Evolutionary conservation across 108 stramenopile genomes (phyloP).

Genomic region (Skeletonema marinoi): DNA sequence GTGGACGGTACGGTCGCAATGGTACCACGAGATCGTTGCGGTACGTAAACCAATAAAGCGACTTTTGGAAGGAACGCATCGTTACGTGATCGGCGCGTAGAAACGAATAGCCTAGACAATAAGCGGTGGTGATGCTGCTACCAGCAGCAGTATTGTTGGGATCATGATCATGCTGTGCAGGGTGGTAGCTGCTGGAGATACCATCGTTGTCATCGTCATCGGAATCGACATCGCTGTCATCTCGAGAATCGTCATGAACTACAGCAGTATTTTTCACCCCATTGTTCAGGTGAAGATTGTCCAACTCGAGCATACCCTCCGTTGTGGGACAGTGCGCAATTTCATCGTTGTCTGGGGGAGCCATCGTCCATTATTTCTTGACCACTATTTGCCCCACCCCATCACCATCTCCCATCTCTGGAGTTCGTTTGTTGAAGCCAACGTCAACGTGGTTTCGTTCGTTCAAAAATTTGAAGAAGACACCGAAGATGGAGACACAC

Average conservation of each 20-base stretch:
- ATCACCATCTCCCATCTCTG: too few relatives aligned
- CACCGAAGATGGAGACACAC: background rate
- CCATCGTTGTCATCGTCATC: constrained; percentile 16
- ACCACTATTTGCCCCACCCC: background rate
- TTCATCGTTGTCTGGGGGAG: background rate
- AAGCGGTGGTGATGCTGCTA: background rate
- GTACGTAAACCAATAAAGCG: constrained; percentile 81
- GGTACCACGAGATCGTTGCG: constrained; percentile 54
- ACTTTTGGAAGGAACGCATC: constrained; percentile 29
- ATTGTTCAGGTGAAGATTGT: constrained; percentile 3
- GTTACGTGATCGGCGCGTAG: background rate
- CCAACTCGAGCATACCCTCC: constrained; percentile 27
- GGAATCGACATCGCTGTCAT: constrained; percentile 6
- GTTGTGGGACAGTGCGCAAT: background rate
- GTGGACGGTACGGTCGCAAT: constrained; percentile 5
- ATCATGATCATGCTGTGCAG: constrained; percentile 10
- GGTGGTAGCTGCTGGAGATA: constrained; percentile 19
- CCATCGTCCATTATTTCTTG: background rate
- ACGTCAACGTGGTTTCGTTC: too few relatives aligned
- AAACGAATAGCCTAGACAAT: constrained; percentile 12
- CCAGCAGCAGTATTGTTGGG: background rate
- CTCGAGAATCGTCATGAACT: constrained; percentile 5
- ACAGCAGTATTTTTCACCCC: background rate
- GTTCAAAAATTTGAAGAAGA: background rate
- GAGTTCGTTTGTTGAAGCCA: too few relatives aligned